Conservation (phyloP, 805 yeast species). For the Pachysolen tannophilus region DNA sequence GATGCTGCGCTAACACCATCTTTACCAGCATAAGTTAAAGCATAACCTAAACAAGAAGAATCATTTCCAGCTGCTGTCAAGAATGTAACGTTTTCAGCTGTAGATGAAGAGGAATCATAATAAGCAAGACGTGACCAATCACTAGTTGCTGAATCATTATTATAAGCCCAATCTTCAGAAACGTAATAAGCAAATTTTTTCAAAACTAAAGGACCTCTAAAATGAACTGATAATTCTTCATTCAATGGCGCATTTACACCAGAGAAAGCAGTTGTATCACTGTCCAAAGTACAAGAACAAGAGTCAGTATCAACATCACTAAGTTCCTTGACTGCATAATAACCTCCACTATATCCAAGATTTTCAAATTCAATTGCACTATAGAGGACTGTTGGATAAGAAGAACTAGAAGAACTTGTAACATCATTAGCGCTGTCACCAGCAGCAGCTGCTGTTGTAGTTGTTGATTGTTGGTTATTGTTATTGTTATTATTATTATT, state of each 20-base stretch:
- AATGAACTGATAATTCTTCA: constrained; percentile 66
- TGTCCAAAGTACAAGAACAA: constrained; percentile 39
- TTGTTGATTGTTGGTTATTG: too few species aligned
- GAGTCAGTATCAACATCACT: constrained; percentile 31
- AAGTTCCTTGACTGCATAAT: constrained; percentile 36
- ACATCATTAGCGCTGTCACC: too few species aligned
- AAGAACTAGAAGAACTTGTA: too few species aligned
- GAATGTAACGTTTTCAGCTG: constrained; percentile 59
- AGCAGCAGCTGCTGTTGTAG: too few species aligned
- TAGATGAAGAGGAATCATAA: constrained; percentile 40
- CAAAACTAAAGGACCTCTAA: constrained; percentile 67
- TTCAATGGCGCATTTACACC: constrained; percentile 63
- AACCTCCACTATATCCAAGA: constrained; percentile 48
- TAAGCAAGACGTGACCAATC: constrained; percentile 55
- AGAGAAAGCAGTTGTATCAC: constrained; percentile 30
- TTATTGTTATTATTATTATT: too few species aligned
- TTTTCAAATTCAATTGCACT: constrained; percentile 47
- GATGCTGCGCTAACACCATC: constrained; percentile 47
- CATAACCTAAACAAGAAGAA: constrained; percentile 61
- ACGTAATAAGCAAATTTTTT: constrained; percentile 54
- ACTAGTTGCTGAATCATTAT: constrained; percentile 26
- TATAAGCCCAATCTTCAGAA: constrained; percentile 30
- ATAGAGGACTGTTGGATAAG: too few species aligned
- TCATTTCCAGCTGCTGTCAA: constrained; percentile 53
- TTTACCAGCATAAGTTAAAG: constrained; percentile 50